Evolutionary conservation across 2,329 filamentous ascomycete species (phyloP).

Genomic region (Paecilomyces fulvus): DNA sequence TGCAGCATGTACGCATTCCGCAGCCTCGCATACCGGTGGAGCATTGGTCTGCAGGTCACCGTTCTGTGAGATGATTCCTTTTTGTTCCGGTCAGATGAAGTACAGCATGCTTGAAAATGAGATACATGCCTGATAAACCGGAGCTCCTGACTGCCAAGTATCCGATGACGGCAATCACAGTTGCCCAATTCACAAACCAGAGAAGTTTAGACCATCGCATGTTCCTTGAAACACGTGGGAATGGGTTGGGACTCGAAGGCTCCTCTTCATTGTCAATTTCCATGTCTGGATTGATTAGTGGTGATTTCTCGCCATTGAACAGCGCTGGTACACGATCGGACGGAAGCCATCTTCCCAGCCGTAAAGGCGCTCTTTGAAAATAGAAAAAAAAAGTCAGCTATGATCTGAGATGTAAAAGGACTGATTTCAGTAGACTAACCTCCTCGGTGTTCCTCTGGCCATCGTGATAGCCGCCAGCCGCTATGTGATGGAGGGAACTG

Average conservation of each 20-base stretch:
- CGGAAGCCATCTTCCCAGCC: neutral
- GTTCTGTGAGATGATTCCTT: neutral
- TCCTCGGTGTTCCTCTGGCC: neutral
- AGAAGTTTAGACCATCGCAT: neutral
- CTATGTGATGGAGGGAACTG: neutral
- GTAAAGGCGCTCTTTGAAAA: neutral
- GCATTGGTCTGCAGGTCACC: constrained; percentile 10
- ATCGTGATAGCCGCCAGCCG: neutral
- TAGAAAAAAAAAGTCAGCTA: neutral
- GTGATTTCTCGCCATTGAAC: neutral
- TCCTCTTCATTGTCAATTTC: neutral
- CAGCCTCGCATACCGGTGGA: constrained; percentile 43
- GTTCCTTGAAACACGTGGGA: neutral
- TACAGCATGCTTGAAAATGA: neutral
- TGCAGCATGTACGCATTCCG: constrained; percentile 55
- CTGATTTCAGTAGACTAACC: neutral
- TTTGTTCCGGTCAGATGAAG: neutral
- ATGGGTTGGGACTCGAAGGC: neutral
- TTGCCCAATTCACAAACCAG: neutral
- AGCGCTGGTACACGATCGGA: neutral
- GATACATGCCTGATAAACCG: neutral
- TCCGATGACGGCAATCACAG: neutral
- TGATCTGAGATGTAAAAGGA: neutral
- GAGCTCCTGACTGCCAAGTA: neutral
- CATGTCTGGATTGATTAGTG: neutral